phyloP scores from a whole-genome alignment of 2,329 filamentous ascomycete species.

The Mariannaea sp. region DNA sequence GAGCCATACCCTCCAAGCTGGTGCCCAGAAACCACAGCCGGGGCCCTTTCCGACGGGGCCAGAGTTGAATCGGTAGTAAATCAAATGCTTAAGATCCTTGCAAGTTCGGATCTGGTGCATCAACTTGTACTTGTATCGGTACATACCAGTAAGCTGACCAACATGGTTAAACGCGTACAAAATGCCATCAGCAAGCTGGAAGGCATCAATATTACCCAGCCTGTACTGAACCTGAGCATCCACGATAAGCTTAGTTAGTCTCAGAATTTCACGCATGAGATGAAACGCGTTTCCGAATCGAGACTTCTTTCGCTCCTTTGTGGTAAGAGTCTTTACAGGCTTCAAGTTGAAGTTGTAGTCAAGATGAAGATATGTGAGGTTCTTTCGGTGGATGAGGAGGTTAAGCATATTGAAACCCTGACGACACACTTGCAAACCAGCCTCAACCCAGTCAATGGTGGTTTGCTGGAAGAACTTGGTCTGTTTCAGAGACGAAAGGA shows the following conservation, averaged over 20 bases:
- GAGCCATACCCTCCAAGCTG: conserved; percentile 97
- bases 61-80: conserved; percentile 98
- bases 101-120: conserved; percentile 99
- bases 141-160: conserved; percentile 98
- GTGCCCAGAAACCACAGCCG: conserved; percentile 98
- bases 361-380: conserved; percentile 95
- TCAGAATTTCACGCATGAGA: conserved; percentile 95
- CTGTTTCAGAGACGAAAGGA: conserved; percentile 86
- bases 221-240: conserved; percentile 98
- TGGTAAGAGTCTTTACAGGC: conserved; percentile 97
- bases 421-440: conserved; percentile 94
- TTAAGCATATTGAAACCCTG: conserved; percentile 99
- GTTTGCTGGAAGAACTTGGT: conserved; percentile 99
- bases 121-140: conserved; percentile 99
- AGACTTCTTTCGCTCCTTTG: conserved; percentile 99
- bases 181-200: conserved; percentile 97
- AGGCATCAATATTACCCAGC: conserved; percentile 96
- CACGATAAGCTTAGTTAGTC: conserved; percentile 95
- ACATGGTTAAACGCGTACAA: conserved; percentile 99
- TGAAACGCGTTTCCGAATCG: conserved; percentile 99
- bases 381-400: conserved; percentile 95
- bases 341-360: conserved; percentile 99
- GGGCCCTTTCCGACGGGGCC: conserved; percentile 96
- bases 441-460: conserved; percentile 98
- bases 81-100: conserved; percentile 98